phyloP scores from a whole-genome alignment of 495 filamentous ascomycete species.

The Rostrohypoxylon terebratum region DNA sequence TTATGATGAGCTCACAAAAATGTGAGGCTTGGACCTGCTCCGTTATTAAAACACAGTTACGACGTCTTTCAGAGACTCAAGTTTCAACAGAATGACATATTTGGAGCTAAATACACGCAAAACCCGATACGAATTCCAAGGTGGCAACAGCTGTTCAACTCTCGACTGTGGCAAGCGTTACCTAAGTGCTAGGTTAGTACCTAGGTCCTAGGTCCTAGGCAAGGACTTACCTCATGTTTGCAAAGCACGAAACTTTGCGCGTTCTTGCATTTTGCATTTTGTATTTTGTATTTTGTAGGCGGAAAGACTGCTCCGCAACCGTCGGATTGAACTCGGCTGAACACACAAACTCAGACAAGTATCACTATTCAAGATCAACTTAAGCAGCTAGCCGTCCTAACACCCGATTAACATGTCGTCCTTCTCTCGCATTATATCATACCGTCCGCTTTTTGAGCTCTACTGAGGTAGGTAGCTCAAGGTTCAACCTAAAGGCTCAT shows the following conservation, averaged over 20 bases:
- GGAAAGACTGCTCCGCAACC: conserved; percentile 33
- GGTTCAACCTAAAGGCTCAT: conserved; percentile 16
- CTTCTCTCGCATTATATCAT: conserved; percentile 14
- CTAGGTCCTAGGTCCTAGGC: too few relatives aligned
- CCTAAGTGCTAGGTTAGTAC: not conserved
- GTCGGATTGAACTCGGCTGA: not conserved
- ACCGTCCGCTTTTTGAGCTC: conserved; percentile 5
- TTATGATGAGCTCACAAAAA: conserved; percentile 4
- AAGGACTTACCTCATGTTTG: conserved; percentile 10
- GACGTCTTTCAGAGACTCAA: conserved; percentile 6
- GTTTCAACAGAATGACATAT: conserved; percentile 21
- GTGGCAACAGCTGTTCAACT: conserved; percentile 13
- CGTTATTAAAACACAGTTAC: conserved; percentile 1
- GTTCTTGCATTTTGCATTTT: conserved; percentile 11
- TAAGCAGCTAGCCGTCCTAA: conserved; percentile 10
- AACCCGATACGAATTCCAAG: not conserved
- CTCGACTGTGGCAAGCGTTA: conserved; percentile 14
- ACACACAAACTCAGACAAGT: conserved; percentile 15
- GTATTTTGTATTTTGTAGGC: conserved; percentile 13
- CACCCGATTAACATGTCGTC: not conserved
- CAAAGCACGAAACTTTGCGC: conserved; percentile 4
- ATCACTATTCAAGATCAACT: conserved; percentile 8
- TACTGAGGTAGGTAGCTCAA: not conserved
- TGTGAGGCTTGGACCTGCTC: too few relatives aligned
- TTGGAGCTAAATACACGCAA: conserved; percentile 5